Evolutionary conservation across 257 asterid genomes (phyloP), one percentile per base, ranked within the genome.

Genomic region (Solanum peruvianum): DNA sequence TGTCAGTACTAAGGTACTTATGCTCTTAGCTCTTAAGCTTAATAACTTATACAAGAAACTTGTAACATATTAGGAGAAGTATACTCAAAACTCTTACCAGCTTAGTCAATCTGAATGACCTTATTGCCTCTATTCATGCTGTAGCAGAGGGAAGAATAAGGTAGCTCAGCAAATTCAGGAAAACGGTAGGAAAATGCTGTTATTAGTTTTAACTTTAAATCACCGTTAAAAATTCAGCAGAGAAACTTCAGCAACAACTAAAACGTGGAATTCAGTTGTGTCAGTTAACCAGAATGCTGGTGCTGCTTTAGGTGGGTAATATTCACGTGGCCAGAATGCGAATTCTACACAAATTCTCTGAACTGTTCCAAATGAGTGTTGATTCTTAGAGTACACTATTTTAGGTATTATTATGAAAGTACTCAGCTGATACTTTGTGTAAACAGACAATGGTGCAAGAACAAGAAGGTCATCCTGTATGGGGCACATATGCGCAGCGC

Each of bases 401-500:
- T 77, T 78, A 25, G 27, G 84, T 45, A 44, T 77, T 39, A 9
- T 14, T 44, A 77, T 44, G 60, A 45, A 44, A 78, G n/a, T 27
- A 44, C 84, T 44, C 41, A 78, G 66, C 27, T 78, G 66, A 78
- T 45, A 29, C 42, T 90, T 88, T 83, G 87, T 86, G 83, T 91
- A 90, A 87, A 88, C 91, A 97, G 99, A 85, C 90, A 87, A 95
- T 92, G 87, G 99, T 95, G 85, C 97, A 91, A 92, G 99, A 97
- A 88, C 99, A 97, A 91, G 96, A 91, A 92, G 95, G 90, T 42
- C 99, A 97, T 88, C 97, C 96, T 60, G 86, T 86, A 76, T 97
- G 99, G 99, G 99, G 99, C 84, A 70, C 94, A 82, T 97, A 94
- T 89, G 98, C 98, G 77, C 98, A 94, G 89, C 92, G 93, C 83